phyloP scores from a whole-genome alignment of 148 eudicot species.

The Nepenthes gracilis region DNA sequence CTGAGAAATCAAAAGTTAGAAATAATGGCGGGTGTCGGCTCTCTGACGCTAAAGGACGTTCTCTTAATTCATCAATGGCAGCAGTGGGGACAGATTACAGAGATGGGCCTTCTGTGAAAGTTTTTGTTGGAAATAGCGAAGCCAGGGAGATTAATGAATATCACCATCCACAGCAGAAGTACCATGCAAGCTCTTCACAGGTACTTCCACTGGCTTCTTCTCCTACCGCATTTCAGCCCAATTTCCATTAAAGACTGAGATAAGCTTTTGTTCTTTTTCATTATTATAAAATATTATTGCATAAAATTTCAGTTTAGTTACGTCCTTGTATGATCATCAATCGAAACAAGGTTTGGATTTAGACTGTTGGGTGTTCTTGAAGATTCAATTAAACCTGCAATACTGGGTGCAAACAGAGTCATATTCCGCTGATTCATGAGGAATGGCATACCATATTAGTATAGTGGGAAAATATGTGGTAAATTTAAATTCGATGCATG shows the following conservation, averaged over 20 bases:
- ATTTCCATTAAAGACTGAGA: conserved; percentile 16
- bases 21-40: too few relatives aligned
- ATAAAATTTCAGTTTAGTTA: conserved; percentile 11
- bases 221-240: conserved; percentile 18
- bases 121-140: conserved; percentile 23
- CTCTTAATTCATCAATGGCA: neutral
- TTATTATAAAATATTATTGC: neutral
- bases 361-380: neutral
- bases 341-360: conserved; percentile 4
- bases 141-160: conserved; percentile 2
- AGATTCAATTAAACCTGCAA: too few relatives aligned
- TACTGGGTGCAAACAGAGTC: too few relatives aligned
- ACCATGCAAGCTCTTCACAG: conserved; percentile 36
- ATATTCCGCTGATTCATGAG: too few relatives aligned
- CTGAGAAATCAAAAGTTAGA: conserved; percentile 25
- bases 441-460: too few relatives aligned
- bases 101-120: conserved; percentile 19
- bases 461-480: too few relatives aligned
- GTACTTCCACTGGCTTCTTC: conserved; percentile 67
- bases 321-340: conserved; percentile 11
- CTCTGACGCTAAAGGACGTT: neutral
- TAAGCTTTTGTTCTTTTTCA: neutral
- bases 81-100: conserved; percentile 14
- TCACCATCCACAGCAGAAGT: neutral
- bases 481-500: too few relatives aligned